Evolutionary conservation across 352 stramenopile species (phyloP).

Genomic region (Globisporangium radiosum): DNA sequence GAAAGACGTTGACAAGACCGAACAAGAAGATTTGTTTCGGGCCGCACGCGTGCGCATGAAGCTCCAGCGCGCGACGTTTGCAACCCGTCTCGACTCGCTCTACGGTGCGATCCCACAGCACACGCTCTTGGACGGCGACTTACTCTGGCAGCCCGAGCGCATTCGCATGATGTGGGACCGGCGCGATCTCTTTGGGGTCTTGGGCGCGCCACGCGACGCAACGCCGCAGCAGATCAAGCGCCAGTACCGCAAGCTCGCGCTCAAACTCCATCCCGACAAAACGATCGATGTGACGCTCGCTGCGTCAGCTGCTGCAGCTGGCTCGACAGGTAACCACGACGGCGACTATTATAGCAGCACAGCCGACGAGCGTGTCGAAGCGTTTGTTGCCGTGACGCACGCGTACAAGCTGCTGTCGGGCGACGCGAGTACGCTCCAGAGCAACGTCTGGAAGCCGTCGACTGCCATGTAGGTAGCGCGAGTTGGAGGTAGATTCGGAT

Average conservation of each 20-base stretch:
- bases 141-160: constrained; percentile 70
- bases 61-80: constrained; percentile 49
- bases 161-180: constrained; percentile 80
- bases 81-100: constrained; percentile 22
- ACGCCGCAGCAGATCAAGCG: constrained; percentile 68
- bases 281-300: constrained; percentile 25
- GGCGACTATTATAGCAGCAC: constrained; percentile 16
- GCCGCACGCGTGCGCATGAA: constrained; percentile 75
- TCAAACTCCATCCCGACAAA: constrained; percentile 84
- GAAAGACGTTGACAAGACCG: constrained; percentile 32
- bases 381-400: constrained; percentile 73
- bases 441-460: constrained; percentile 21
- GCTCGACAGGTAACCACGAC: constrained; percentile 3
- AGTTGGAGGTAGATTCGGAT: background rate
- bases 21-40: constrained; percentile 75
- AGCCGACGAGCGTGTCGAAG: constrained; percentile 53
- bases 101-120: constrained; percentile 22
- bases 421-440: constrained; percentile 32
- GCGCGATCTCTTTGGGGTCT: constrained; percentile 66
- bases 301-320: constrained; percentile 3
- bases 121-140: constrained; percentile 46
- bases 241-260: constrained; percentile 78
- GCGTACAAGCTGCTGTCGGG: constrained; percentile 72
- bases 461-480: constrained; percentile 1
- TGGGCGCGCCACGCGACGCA: constrained; percentile 60